Evolutionary conservation across 108 stramenopile species (phyloP).

Genomic region (Pseudonitzschia delicatissima): DNA sequence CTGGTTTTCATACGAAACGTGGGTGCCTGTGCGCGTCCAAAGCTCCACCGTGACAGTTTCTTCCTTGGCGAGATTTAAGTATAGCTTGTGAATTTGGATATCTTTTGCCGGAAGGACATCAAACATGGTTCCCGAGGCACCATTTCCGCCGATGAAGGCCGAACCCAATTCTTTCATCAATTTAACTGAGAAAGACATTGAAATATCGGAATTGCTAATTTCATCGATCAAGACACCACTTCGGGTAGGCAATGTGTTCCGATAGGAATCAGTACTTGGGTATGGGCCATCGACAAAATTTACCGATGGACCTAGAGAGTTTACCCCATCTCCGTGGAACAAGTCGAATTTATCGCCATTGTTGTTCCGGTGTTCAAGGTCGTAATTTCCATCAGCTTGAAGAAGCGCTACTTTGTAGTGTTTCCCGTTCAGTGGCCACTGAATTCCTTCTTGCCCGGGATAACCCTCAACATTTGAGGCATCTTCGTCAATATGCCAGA

Average conservation of each 20-base stretch:
- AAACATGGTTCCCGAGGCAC: conserved; percentile 22
- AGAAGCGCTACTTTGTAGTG: conserved; percentile 77
- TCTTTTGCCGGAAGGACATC: conserved; percentile 17
- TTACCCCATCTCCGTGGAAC: conserved; percentile 19
- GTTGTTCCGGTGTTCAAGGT: conserved; percentile 52
- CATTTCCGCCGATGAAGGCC: conserved; percentile 6
- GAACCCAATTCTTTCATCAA: conserved; percentile 22
- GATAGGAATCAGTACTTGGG: conserved; percentile 52
- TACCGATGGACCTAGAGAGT: conserved; percentile 28
- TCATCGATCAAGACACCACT: conserved; percentile 1
- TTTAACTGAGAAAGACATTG: conserved; percentile 6
- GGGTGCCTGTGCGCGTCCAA: conserved; percentile 19
- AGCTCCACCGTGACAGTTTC: conserved; percentile 9
- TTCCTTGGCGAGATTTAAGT: not conserved
- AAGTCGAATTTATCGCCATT: conserved; percentile 26
- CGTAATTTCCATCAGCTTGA: conserved; percentile 70
- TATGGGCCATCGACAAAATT: conserved; percentile 19
- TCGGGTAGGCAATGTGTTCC: conserved; percentile 1
- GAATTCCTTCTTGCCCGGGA: conserved; percentile 35
- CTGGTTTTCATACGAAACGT: conserved; percentile 11
- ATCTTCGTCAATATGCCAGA: conserved; percentile 62
- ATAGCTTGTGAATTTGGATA: conserved; percentile 4
- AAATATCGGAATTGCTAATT: not conserved
- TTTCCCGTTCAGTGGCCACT: conserved; percentile 52
- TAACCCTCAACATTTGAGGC: conserved; percentile 40